Evolutionary conservation across 805 yeast species (phyloP).

Genomic region (Wickerhamomyces pijperi): DNA sequence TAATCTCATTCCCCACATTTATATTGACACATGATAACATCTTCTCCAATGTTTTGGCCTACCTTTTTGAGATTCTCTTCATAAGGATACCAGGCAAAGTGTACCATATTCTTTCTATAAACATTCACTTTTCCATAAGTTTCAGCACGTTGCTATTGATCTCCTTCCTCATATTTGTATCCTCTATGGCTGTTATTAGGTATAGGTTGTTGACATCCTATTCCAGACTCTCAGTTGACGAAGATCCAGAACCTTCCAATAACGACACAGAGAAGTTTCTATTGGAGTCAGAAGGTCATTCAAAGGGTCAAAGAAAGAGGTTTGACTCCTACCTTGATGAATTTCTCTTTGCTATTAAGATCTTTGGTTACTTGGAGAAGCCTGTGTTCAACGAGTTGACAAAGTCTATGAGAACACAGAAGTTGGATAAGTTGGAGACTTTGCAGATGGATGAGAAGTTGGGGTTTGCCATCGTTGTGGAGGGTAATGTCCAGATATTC

Average conservation of each 20-base stretch:
- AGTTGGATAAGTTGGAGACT: conserved; percentile 66
- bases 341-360: conserved; percentile 80
- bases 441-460: conserved; percentile 60
- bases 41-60: too few relatives aligned
- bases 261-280: conserved; percentile 6
- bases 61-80: conserved; percentile 1
- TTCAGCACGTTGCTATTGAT: conserved; percentile 8
- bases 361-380: conserved; percentile 85
- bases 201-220: conserved; percentile 9
- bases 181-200: conserved; percentile 8
- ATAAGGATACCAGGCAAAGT: conserved; percentile 12
- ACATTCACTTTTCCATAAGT: conserved; percentile 7
- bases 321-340: conserved; percentile 70
- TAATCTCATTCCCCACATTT: too few relatives aligned
- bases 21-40: too few relatives aligned
- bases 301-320: conserved; percentile 31
- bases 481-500: conserved; percentile 77
- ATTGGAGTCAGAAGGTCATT: conserved; percentile 13
- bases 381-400: conserved; percentile 90
- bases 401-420: conserved; percentile 82
- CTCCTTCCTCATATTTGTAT: conserved; percentile 3
- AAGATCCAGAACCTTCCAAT: conserved; percentile 26
- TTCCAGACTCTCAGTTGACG: conserved; percentile 16
- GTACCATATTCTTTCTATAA: conserved; percentile 15
- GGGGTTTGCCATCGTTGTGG: conserved; percentile 89